Percentiles rank a stretch among this genome's conserved stretches.
Conservation (phyloP, 2,329 filamentous ascomycete genomes). For the Anisogramma anomala region DNA sequence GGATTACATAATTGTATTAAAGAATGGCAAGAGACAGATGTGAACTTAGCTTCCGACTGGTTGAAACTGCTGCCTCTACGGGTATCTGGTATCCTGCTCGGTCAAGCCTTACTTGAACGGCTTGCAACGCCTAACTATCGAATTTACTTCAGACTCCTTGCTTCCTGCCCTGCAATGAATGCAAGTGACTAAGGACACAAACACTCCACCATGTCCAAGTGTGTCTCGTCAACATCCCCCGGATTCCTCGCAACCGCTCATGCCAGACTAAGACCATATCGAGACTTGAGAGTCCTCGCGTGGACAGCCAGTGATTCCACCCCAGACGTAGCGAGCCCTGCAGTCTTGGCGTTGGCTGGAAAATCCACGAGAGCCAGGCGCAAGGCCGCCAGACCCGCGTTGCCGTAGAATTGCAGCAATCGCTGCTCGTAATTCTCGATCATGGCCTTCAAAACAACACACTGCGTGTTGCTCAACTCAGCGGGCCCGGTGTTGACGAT, state of each 20-base stretch:
- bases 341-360: slow-evolving; percentile 40
- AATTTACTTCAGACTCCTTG: too few relatives aligned
- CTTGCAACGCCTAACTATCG: too few relatives aligned
- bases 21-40: not conserved
- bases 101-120: too few relatives aligned
- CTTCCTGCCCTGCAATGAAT: too few relatives aligned
- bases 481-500: slow-evolving; percentile 63
- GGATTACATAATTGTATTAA: not conserved
- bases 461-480: slow-evolving; percentile 62
- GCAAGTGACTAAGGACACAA: too few relatives aligned
- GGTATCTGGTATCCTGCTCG: not conserved
- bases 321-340: slow-evolving; percentile 30
- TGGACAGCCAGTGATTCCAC: slow-evolving; percentile 42
- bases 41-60: not conserved
- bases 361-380: slow-evolving; percentile 63
- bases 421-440: slow-evolving; percentile 61
- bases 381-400: slow-evolving; percentile 59
- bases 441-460: slow-evolving; percentile 58
- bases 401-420: slow-evolving; percentile 73
- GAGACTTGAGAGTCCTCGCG: slow-evolving; percentile 39
- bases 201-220: too few relatives aligned
- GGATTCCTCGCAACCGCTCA: too few relatives aligned
- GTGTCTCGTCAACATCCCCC: too few relatives aligned
- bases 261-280: slow-evolving; percentile 37
- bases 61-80: not conserved